Conservation (phyloP, 1,284 basidiomycete species). For the Porodaedalea pini region DNA sequence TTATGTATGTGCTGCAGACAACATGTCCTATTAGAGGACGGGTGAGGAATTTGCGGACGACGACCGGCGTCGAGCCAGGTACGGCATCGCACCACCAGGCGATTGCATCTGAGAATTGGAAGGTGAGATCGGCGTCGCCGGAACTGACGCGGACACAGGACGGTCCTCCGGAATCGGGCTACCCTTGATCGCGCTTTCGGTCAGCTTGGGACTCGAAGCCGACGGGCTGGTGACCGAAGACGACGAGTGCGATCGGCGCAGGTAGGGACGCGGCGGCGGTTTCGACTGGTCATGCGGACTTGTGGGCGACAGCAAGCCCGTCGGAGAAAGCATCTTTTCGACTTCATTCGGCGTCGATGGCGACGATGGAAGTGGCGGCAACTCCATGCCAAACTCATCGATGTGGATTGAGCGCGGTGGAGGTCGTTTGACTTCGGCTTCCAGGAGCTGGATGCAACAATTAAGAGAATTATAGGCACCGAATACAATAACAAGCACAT, state of each 20-base stretch:
- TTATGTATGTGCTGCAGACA: neutral
- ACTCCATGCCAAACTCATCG: constrained; percentile 46
- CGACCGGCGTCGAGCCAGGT: constrained; percentile 14
- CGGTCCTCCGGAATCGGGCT: neutral
- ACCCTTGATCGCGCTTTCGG: constrained; percentile 13
- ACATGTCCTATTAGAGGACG: neutral
- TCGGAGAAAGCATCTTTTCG: neutral
- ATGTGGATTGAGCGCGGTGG: constrained; percentile 53
- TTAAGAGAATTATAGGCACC: neutral
- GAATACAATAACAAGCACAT: constrained; percentile 30
- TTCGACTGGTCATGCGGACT: constrained; percentile 35
- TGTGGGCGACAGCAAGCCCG: constrained; percentile 22
- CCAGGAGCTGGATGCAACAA: constrained; percentile 41
- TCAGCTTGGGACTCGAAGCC: neutral
- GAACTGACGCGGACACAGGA: neutral
- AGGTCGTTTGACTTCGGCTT: constrained; percentile 60
- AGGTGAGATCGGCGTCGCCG: constrained; percentile 7
- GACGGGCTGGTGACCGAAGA: constrained; percentile 36
- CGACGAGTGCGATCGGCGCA: constrained; percentile 50
- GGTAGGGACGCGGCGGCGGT: constrained; percentile 50
- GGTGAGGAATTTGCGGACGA: constrained; percentile 16
- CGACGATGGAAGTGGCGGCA: constrained; percentile 22
- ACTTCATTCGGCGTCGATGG: constrained; percentile 14
- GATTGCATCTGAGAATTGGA: neutral
- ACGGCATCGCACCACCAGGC: constrained; percentile 6